These are phyloP conservation scores for Calonectria pseudoturangicola DNA, from an alignment of 2,329 filamentous ascomycete genomes.

Conservation along the genomic window DNA sequence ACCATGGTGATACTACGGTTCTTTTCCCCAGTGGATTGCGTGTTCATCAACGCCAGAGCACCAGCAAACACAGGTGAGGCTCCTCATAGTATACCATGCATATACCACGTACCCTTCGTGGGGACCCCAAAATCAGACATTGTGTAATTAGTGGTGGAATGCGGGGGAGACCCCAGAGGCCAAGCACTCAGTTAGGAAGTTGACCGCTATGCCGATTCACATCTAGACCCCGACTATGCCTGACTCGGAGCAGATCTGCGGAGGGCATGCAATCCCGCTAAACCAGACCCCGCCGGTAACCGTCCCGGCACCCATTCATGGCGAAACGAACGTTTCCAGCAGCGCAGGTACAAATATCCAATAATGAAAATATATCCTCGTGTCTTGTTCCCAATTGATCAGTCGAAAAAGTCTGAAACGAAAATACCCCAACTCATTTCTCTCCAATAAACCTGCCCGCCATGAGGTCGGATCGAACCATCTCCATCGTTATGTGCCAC, in stretches of 20 bases:
- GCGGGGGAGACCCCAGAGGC: neutral
- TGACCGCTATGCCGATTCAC: neutral
- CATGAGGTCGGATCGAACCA: conserved; percentile 28
- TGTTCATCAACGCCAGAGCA: no score
- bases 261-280: conserved; percentile 11
- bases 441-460: neutral
- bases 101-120: no score
- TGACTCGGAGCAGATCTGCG: neutral
- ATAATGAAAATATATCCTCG: neutral
- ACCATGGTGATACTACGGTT: no score
- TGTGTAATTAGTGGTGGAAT: neutral
- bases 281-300: neutral
- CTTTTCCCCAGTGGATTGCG: no score
- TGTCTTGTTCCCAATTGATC: no score
- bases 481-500: conserved; percentile 60
- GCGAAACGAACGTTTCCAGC: neutral
- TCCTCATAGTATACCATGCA: no score
- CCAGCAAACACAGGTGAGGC: no score
- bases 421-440: neutral
- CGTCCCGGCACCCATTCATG: neutral
- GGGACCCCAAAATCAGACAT: neutral
- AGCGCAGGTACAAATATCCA: conserved; percentile 14
- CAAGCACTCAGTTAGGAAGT: conserved; percentile 11
- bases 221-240: neutral
- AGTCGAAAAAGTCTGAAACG: neutral